Conservation (phyloP, 2,329 filamentous ascomycete species). For the Ceratocystis diversiconidia region DNA sequence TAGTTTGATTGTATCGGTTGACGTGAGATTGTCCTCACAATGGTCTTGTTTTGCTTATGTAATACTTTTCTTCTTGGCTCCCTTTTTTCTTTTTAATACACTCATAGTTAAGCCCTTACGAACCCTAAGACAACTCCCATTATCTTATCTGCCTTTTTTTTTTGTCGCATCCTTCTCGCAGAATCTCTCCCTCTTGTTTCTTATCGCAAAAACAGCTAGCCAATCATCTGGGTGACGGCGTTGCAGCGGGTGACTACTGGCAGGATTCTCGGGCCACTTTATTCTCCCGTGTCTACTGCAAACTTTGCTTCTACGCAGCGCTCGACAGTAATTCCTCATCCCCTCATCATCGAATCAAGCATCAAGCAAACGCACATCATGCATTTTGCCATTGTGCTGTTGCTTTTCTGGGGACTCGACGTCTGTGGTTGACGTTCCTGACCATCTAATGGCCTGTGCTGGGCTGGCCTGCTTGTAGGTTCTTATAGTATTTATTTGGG, state of each 20-base stretch:
- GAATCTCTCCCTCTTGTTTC: neutral
- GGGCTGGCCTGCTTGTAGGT: neutral
- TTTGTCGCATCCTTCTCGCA: neutral
- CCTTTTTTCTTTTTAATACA: neutral
- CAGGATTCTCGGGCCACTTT: neutral
- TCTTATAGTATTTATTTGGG: neutral
- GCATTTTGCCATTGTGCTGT: neutral
- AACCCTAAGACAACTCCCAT: neutral
- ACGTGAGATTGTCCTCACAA: neutral
- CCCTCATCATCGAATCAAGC: neutral
- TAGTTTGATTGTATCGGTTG: neutral
- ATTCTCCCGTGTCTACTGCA: neutral
- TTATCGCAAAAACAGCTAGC: neutral
- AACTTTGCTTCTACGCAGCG: neutral
- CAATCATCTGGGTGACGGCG: neutral
- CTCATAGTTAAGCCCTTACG: too few species aligned
- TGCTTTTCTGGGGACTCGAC: constrained; percentile 2
- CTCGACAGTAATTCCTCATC: neutral
- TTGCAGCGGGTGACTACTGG: neutral
- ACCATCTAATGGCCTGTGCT: neutral
- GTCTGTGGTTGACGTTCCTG: neutral
- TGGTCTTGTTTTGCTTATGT: neutral
- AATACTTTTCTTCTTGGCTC: neutral
- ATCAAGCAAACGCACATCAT: neutral
- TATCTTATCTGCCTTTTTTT: neutral